These are phyloP conservation scores for Populus davidiana DNA, from an alignment of 345 rosid genomes.

Conservation along the genomic window DNA sequence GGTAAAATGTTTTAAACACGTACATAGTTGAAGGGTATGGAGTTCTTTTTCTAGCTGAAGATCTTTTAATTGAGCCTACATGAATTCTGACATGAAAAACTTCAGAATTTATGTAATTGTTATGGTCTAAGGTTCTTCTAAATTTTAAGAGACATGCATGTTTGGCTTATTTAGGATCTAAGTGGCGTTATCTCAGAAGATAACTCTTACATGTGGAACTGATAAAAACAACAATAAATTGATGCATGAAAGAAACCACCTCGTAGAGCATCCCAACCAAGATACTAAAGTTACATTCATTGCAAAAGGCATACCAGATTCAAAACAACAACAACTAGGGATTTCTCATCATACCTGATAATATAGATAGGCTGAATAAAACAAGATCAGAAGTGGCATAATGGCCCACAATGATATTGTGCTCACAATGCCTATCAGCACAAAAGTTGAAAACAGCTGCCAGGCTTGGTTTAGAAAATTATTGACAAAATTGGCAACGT, in stretches of 20 bases:
- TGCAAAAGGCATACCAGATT: neutral
- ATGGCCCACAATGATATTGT: constrained; percentile 98
- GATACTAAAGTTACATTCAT: neutral
- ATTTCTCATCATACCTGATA: constrained; percentile 53
- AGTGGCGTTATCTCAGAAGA: neutral
- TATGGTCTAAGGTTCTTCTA: neutral
- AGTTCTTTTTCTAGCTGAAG: neutral
- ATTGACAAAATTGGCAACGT: constrained; percentile 61
- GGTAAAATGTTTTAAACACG: neutral
- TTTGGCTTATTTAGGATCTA: neutral
- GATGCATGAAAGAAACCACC: neutral
- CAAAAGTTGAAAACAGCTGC: constrained; percentile 87
- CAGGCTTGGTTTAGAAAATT: constrained; percentile 79
- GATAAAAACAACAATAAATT: neutral
- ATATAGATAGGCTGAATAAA: constrained; percentile 86
- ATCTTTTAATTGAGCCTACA: no score
- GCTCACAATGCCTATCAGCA: constrained; percentile 91
- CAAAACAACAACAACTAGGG: neutral
- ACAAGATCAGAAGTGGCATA: constrained; percentile 87
- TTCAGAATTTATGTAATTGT: no score
- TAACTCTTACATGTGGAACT: neutral
- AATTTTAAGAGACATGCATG: neutral
- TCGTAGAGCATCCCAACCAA: neutral
- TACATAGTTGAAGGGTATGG: neutral
- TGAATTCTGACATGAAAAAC: neutral